Base-by-base conservation (phyloP, 208 protist genomes). In the Vickermania spadyakhi region DNA sequence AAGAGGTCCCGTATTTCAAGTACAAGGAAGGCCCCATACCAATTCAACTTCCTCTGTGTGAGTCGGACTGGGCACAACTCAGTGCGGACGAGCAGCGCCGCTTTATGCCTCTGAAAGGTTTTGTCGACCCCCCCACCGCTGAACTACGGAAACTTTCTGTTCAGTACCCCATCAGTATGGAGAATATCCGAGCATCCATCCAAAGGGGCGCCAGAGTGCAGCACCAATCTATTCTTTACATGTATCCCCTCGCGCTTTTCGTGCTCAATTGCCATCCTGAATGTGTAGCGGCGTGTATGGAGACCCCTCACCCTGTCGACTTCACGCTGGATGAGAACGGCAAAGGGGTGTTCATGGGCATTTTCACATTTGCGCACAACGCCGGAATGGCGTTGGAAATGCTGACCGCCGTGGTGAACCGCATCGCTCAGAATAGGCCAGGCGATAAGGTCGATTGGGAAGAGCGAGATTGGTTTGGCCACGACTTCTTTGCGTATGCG, bases 341-440 rank as follows among this genome's bases (percentile, higher is more conserved):
- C 36, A 7, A 18, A 7, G 18, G 36, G 7, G 18, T 45, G 11
- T 45, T 7, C 18, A 18, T 45, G 11, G 36, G 36, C 36, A 45
- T 45, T 18, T 45, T 7, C 36, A 7, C 18, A 7, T 45, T n/a
- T 18, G 36, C 36, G 11, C 36, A 45, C 36, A 45, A 45, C 36
- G 21, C 5, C 5, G 26, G 13, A 13, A 36, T 29, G 5, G 61
- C 14, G n/a, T 59, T 57, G n/a, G 69, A 67, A 28, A 56, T 68
- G 14, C 73, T 78, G 57, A 60, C 63, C 30, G 60, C 73, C 7
- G 73, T 78, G 66, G 72, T 62, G 25, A 50, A 66, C 11, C 62
- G 72, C 36, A 45, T 45, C 36, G 36, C 36, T n/a, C 11, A 45
- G 36, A 45, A 45, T 18, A 7, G 36, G 11, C 36, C 36, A 7